Percentiles rank a stretch among this genome's conserved stretches.
phyloP scores from a whole-genome alignment of 2,329 filamentous ascomycete species.

The Pseudogymnoascus sp. region DNA sequence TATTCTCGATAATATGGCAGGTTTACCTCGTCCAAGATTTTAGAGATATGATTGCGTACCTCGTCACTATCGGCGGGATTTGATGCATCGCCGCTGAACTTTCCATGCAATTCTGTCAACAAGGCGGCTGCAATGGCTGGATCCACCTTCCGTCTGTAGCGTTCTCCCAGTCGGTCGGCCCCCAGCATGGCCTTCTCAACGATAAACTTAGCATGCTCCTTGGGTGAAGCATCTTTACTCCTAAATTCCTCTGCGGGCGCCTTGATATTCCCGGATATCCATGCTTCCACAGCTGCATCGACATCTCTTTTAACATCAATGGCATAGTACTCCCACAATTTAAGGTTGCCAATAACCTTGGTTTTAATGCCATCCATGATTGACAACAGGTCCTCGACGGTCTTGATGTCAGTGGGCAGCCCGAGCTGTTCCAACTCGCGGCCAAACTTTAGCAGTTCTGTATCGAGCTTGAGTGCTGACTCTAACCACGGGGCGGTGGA shows the following conservation, averaged over 20 bases:
- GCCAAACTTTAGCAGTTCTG: conserved; percentile 59
- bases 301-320: conserved; percentile 69
- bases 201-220: conserved; percentile 49
- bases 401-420: conserved; percentile 66
- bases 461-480: conserved; percentile 69
- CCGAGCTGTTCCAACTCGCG: conserved; percentile 56
- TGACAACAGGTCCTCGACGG: conserved; percentile 61
- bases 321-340: conserved; percentile 90
- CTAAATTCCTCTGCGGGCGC: conserved; percentile 46
- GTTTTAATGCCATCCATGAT: conserved; percentile 81
- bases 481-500: conserved; percentile 76
- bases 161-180: conserved; percentile 67
- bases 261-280: conserved; percentile 53
- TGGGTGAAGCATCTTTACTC: conserved; percentile 43
- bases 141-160: conserved; percentile 65
- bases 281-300: conserved; percentile 60
- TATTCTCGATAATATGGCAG: conserved; percentile 88
- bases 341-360: conserved; percentile 67
- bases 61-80: conserved; percentile 42
- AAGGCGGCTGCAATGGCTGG: conserved; percentile 62
- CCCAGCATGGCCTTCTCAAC: conserved; percentile 61
- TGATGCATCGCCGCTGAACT: conserved; percentile 46
- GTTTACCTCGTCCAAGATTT: conserved; percentile 76
- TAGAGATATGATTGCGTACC: conserved; percentile 46
- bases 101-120: conserved; percentile 60